These are phyloP conservation scores for Geotrichum carabidarum DNA, from an alignment of 1,139 yeast species.

Conservation along the genomic window DNA sequence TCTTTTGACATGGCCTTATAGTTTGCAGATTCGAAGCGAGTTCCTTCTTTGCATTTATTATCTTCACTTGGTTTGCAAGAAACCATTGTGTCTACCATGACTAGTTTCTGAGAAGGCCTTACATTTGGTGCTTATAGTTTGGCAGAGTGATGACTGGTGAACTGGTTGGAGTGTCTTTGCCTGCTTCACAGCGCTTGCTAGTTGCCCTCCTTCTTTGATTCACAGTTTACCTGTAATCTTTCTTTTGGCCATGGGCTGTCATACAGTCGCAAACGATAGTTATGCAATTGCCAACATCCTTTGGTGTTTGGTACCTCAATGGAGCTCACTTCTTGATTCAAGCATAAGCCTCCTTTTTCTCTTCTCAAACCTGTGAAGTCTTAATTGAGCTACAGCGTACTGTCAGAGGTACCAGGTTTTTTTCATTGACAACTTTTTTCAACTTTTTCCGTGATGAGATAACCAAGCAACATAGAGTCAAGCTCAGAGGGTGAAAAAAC, in stretches of 20 bases:
- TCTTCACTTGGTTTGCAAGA: conserved; percentile 1
- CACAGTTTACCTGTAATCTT: conserved; percentile 7
- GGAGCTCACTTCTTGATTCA: conserved; percentile 20
- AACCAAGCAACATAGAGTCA: conserved; percentile 21
- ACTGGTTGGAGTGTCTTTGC: background rate
- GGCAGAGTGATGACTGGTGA: background rate
- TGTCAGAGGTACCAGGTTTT: conserved; percentile 16
- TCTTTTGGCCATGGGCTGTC: conserved; percentile 16
- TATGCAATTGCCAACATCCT: conserved; percentile 17
- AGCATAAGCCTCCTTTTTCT: conserved; percentile 10
- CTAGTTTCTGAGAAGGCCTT: background rate
- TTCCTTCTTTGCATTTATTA: conserved; percentile 1
- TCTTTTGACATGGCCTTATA: conserved; percentile 3
- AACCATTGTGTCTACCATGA: conserved; percentile 1
- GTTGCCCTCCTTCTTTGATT: background rate
- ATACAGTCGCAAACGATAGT: conserved; percentile 17
- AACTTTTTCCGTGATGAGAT: conserved; percentile 16
- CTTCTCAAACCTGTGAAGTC: conserved; percentile 10
- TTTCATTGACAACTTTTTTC: background rate
- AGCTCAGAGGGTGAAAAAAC: conserved; percentile 18
- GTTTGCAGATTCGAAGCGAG: conserved; percentile 3
- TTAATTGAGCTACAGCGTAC: conserved; percentile 6
- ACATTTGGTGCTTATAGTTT: background rate
- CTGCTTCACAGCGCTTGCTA: background rate
- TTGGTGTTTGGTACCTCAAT: conserved; percentile 17